These are phyloP conservation scores for Blastobotrys illinoisensis DNA, from an alignment of 1,139 yeast species.

Conservation along the genomic window DNA sequence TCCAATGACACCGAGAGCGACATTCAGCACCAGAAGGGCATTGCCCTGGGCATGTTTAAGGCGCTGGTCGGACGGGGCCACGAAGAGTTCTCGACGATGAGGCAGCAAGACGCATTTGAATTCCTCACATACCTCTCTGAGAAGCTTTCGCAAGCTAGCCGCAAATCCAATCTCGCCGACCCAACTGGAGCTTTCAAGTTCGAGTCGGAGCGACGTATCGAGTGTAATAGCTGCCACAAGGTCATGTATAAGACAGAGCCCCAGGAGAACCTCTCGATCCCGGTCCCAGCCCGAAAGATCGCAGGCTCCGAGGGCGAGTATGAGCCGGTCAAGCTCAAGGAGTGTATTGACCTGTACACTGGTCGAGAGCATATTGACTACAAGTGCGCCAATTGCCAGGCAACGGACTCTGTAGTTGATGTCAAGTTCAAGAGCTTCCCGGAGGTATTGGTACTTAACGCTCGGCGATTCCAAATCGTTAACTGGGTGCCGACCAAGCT, in stretches of 20 bases:
- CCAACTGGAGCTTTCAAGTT: conserved; percentile 61
- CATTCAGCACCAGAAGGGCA: conserved; percentile 60
- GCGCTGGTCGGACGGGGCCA: conserved; percentile 70
- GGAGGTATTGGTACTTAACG: conserved; percentile 60
- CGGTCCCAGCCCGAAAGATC: conserved; percentile 41
- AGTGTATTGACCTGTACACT: conserved; percentile 46
- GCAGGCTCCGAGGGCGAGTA: conserved; percentile 45
- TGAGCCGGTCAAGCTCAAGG: conserved; percentile 46
- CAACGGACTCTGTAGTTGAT: conserved; percentile 31
- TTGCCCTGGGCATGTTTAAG: conserved; percentile 73
- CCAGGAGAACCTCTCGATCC: conserved; percentile 66
- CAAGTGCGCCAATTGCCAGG: conserved; percentile 57
- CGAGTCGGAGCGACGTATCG: conserved; percentile 56
- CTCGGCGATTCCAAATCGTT: conserved; percentile 72
- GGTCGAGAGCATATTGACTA: conserved; percentile 58
- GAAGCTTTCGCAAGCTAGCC: conserved; percentile 45
- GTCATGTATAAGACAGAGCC: conserved; percentile 55
- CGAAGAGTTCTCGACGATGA: conserved; percentile 75
- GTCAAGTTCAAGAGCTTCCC: conserved; percentile 61
- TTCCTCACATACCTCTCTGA: conserved; percentile 67
- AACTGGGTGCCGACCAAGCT: conserved; percentile 90
- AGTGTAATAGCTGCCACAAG: conserved; percentile 56
- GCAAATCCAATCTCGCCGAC: conserved; percentile 24
- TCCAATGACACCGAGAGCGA: conserved; percentile 20
- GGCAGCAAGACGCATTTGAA: conserved; percentile 94